phyloP scores from a whole-genome alignment of 1,139 yeast genomes.

The Candida neerlandica region DNA sequence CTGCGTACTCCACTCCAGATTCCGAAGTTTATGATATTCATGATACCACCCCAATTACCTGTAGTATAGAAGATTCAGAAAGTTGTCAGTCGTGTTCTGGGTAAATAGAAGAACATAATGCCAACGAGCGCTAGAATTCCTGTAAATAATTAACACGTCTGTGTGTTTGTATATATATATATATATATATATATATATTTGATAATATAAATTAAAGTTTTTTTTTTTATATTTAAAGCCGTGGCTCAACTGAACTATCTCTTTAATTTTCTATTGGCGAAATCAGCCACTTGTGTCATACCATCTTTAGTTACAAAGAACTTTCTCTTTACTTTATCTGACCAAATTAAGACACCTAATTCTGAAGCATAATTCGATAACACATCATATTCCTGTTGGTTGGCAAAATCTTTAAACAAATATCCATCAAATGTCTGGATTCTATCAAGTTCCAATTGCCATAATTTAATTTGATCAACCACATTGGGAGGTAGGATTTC shows the following conservation, averaged over 20 bases:
- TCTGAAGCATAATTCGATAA: slow-evolving; percentile 82
- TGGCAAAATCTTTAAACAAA: slow-evolving; percentile 81
- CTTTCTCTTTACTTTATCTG: slow-evolving; percentile 68
- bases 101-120: slow-evolving; percentile 12
- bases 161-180: slow-evolving; percentile 7
- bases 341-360: slow-evolving; percentile 88
- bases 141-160: background rate
- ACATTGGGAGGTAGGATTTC: slow-evolving; percentile 92
- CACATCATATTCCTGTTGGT: slow-evolving; percentile 73
- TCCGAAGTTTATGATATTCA: slow-evolving; percentile 27
- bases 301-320: slow-evolving; percentile 86
- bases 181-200: too few relatives aligned
- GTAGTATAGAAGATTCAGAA: slow-evolving; percentile 36
- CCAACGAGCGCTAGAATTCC: background rate
- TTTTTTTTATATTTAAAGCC: too few relatives aligned
- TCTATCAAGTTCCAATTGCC: slow-evolving; percentile 97
- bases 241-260: slow-evolving; percentile 1
- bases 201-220: too few relatives aligned
- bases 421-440: slow-evolving; percentile 88
- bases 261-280: slow-evolving; percentile 64
- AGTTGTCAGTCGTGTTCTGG: slow-evolving; percentile 54
- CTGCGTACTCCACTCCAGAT: slow-evolving; percentile 17
- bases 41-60: slow-evolving; percentile 40
- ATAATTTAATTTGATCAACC: slow-evolving; percentile 88
- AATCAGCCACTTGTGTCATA: slow-evolving; percentile 84